Base-by-base conservation (phyloP, 768 basidiomycete species). In the Naganishia onofrii region DNA sequence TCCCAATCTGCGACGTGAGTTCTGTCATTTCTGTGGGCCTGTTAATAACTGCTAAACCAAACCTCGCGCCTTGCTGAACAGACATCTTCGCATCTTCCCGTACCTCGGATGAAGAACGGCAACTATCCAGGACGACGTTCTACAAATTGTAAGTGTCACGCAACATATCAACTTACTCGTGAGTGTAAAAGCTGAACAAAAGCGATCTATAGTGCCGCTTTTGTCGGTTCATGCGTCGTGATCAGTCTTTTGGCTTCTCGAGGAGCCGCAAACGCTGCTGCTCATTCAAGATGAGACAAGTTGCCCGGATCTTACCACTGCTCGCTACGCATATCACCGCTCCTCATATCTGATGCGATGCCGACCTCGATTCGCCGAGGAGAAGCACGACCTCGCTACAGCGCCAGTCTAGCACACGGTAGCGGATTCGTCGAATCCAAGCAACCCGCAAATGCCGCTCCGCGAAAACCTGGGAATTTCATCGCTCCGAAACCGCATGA, bases 41-140 rank as follows among this genome's bases (percentile, higher is more conserved):
- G 8, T 42, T 42, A 15, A 10, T 15, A 15, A 17, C n/a, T 51
- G 48, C 48, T 36, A 36, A 36, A 36, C 34, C 6, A 36, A 5
- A 36, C 34, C 34, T 36, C 12, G 34, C 34, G 34, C 12, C 12
- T 36, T 36, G 12, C 7, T 42, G 15, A 48, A 28, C 44, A 80
- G 79, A 77, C 17, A 80, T 80, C 68, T 80, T 80, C 69, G 79
- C 79, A 15, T 79, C 78, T 0, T 78, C 79, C 8, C 72, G 79
- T 28, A 80, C 79, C 7, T 78, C 79, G n/a, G 79, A 79, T 38
- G 79, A 80, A 65, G 79, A 80, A 56, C 51, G 75, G 12, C 78
- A 80, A 57, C 68, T 80, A 15, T 80, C 79, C 28, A 65, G 79
- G n/a, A 69, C 72, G 17, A 80, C 79, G 3, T 80, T 80, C 63